Evolutionary conservation across 106 monocot genomes (phyloP), one percentile per base, ranked within the genome.

Genomic region (Dendrobium catenatum): DNA sequence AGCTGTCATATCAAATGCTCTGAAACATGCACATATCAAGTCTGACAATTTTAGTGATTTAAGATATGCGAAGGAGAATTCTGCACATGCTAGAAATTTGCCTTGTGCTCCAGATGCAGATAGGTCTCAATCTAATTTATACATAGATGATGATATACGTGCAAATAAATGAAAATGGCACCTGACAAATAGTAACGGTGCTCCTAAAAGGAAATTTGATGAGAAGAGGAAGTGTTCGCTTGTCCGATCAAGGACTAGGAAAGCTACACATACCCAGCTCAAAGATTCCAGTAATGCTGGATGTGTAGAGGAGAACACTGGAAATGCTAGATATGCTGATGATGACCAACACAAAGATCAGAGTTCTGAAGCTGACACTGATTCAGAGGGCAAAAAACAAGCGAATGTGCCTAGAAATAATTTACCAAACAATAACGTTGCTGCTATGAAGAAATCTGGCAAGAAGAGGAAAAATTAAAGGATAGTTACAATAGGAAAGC

Each of bases 161-260:
- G n/a, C 3, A 22, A 22, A 5, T 61, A 22, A 4, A 61, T n/a
- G 6, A 61, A n/a, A 5, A 22, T 2, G 19, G 61, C 20, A 22
- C 61, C n/a, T 61, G 22, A 22, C 4, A 61, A 61, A 22, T 6
- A 22, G n/a, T n/a, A 56, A 51, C 13, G 16, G 13, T 51, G 51
- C 13, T 3, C 13, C 51, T 15, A 51, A 13, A 51, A 51, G 51
- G 51, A 51, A 13, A 13, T 51, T 2, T 51, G 51, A 51, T 51
- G 13, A 51, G 51, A 51, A 61, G 86, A 87, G 77, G 77, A 77
- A 47, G 49, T 83, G 85, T 20, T 70, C 42, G 17, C 83, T 77
- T 67, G 93, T 85, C 78, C 84, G 85, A 72, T 84, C 85, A 78
- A 85, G 33, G 1, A 16, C 4, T 13, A 70, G 37, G 9, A 70